These are phyloP conservation scores for Magnaporthiopsis rhizophila DNA, from an alignment of 2,329 filamentous ascomycete species.

Conservation along the genomic window DNA sequence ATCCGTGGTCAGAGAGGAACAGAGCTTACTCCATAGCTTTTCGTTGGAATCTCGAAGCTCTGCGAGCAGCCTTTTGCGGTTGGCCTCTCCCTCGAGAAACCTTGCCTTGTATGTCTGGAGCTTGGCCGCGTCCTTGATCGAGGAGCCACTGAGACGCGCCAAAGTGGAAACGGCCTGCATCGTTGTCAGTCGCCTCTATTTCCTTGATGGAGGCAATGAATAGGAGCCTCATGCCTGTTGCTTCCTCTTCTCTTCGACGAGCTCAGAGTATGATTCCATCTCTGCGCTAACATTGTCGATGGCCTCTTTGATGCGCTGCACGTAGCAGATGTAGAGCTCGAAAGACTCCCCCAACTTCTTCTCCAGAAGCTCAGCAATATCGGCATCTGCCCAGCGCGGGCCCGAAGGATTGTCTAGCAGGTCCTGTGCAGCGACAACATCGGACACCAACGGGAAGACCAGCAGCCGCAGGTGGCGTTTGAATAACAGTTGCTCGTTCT, in stretches of 20 bases:
- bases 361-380: not conserved
- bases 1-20: not conserved
- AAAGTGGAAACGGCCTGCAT: not conserved
- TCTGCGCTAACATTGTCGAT: not conserved
- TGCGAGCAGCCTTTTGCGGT: not conserved
- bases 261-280: not conserved
- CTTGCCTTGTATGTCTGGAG: not conserved
- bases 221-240: not conserved
- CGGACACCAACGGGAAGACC: not conserved
- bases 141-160: not conserved
- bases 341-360: not conserved
- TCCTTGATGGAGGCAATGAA: too few relatives aligned
- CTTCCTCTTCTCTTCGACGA: not conserved
- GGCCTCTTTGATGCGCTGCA: not conserved
- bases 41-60: not conserved
- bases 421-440: not conserved
- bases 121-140: not conserved
- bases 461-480: not conserved
- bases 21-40: not conserved
- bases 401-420: not conserved
- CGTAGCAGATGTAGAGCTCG: not conserved
- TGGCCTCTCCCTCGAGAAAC: not conserved
- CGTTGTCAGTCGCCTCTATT: too few relatives aligned
- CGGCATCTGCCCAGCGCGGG: not conserved
- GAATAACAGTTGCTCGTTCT: not conserved